Conservation (phyloP, 768 basidiomycete genomes). For the Hypholoma sublateritium region DNA sequence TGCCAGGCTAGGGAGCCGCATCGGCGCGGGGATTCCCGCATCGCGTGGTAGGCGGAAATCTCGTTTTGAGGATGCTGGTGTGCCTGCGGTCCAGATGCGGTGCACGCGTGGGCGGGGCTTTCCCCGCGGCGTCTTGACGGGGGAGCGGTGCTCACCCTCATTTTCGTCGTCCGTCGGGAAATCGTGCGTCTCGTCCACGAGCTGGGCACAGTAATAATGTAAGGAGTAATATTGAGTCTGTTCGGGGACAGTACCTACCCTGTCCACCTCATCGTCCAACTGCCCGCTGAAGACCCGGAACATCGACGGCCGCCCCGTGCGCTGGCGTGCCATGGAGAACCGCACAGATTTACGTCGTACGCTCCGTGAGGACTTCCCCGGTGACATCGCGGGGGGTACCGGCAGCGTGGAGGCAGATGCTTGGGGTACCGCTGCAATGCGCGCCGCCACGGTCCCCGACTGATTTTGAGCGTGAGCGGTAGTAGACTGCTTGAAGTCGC, state of each 20-base stretch:
- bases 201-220: constrained; percentile 4
- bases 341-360: constrained; percentile 24
- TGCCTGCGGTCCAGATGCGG: constrained; percentile 31
- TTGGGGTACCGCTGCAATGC: background rate
- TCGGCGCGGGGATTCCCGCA: too few species aligned
- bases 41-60: too few species aligned
- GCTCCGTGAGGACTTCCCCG: constrained; percentile 10
- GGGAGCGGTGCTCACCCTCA: constrained; percentile 2
- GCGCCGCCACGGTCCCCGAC: too few species aligned
- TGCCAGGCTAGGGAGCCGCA: background rate
- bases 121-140: constrained; percentile 18
- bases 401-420: background rate
- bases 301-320: constrained; percentile 20
- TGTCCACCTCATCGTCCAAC: constrained; percentile 22
- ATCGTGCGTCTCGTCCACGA: constrained; percentile 27
- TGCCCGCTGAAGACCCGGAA: constrained; percentile 19
- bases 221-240: background rate
- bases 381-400: constrained; percentile 7
- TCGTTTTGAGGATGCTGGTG: constrained; percentile 14
- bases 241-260: constrained; percentile 9
- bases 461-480: too few species aligned
- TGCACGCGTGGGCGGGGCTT: constrained; percentile 19
- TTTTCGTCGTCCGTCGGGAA: constrained; percentile 21
- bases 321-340: constrained; percentile 22
- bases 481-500: background rate